Conservation (phyloP, 305 asterid species). For the Fraxinus xanthoxyloides region DNA sequence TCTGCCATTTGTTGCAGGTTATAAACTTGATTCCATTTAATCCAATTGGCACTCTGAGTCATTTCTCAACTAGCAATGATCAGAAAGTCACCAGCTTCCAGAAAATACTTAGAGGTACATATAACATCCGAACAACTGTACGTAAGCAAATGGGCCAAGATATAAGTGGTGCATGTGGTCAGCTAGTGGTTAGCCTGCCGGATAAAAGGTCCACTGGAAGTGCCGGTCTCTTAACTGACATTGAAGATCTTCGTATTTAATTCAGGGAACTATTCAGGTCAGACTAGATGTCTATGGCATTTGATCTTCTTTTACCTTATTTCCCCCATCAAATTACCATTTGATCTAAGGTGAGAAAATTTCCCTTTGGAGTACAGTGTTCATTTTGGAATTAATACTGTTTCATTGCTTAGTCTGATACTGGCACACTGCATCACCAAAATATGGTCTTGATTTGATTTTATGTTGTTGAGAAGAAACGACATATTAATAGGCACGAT, state of each 20-base stretch:
- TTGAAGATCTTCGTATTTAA: slow-evolving; percentile 70
- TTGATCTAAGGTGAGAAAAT: background rate
- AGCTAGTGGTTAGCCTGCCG: slow-evolving; percentile 60
- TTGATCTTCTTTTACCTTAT: background rate
- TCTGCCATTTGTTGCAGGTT: slow-evolving; percentile 51
- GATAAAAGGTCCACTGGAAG: slow-evolving; percentile 35
- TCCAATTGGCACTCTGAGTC: slow-evolving; percentile 82
- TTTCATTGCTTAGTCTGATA: background rate
- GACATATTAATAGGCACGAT: background rate
- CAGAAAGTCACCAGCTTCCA: slow-evolving; percentile 68
- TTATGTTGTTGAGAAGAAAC: background rate
- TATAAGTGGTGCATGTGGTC: slow-evolving; percentile 98
- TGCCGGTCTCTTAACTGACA: slow-evolving; percentile 59
- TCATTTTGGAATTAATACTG: background rate
- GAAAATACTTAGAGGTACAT: slow-evolving; percentile 67
- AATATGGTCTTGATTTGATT: background rate
- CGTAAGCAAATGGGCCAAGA: slow-evolving; percentile 99
- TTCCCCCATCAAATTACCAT: background rate
- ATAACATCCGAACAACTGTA: slow-evolving; percentile 78
- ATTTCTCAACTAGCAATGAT: slow-evolving; percentile 54
- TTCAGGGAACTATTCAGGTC: background rate
- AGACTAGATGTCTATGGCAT: background rate
- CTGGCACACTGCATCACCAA: background rate
- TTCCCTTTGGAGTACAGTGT: background rate
- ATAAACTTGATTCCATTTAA: slow-evolving; percentile 93